Evolutionary conservation across 2,329 filamentous ascomycete species (phyloP).

Genomic region (Colletotrichum graminicola): DNA sequence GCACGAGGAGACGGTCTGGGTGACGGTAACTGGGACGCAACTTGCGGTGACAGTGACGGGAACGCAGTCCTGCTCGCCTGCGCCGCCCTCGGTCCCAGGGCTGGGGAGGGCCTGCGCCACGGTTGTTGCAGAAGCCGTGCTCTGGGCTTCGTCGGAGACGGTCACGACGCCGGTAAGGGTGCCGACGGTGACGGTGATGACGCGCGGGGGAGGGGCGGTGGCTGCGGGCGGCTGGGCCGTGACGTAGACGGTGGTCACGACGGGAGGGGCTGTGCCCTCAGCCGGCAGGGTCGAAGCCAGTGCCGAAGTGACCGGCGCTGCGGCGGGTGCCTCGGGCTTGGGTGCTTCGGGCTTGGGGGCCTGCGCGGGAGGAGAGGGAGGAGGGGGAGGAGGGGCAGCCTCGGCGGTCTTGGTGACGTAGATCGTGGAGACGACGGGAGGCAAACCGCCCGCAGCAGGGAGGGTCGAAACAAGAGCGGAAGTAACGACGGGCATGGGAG

Average conservation of each 20-base stretch:
- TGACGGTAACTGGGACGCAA: slow-evolving; percentile 16
- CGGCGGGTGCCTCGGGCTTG: slow-evolving; percentile 2
- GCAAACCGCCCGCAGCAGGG: background rate
- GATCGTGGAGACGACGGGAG: slow-evolving; percentile 5
- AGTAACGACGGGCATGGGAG: slow-evolving; percentile 12
- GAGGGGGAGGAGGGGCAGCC: slow-evolving; percentile 6
- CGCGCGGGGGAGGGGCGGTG: slow-evolving; percentile 22
- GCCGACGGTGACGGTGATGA: slow-evolving; percentile 41
- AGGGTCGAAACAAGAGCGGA: slow-evolving; percentile 21
- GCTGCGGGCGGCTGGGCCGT: slow-evolving; percentile 29
- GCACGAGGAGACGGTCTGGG: slow-evolving; percentile 41
- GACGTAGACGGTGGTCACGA: slow-evolving; percentile 35
- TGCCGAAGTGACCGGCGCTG: no score
- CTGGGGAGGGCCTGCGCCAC: slow-evolving; percentile 29
- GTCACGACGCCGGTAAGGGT: slow-evolving; percentile 39
- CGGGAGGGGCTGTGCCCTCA: slow-evolving; percentile 22
- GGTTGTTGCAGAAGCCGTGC: slow-evolving; percentile 24
- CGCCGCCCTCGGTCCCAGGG: slow-evolving; percentile 18
- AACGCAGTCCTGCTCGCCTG: slow-evolving; percentile 21
- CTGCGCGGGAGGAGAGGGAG: no score
- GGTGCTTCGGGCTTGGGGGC: no score
- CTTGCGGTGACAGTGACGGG: slow-evolving; percentile 39
- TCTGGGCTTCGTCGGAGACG: slow-evolving; percentile 33
- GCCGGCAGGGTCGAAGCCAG: no score
- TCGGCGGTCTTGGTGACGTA: slow-evolving; percentile 24